phyloP scores from a whole-genome alignment of 192 early-diverging fungal species.

The Mortierella alpina region DNA sequence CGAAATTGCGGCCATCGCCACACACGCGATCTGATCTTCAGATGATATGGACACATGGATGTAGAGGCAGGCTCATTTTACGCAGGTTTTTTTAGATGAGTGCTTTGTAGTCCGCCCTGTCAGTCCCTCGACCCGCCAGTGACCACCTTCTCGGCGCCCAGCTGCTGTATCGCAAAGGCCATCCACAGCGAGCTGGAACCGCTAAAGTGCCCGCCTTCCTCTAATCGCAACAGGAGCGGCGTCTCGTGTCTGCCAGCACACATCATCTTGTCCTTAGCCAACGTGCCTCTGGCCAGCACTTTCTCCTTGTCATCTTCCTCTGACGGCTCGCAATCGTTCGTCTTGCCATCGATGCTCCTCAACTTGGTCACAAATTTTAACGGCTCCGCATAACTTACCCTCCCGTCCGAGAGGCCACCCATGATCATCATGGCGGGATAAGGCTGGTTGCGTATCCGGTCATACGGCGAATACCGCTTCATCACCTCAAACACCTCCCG shows the following conservation, averaged over 20 bases:
- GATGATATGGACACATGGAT: no score
- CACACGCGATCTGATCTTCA: no score
- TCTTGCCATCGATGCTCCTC: conserved; percentile 41
- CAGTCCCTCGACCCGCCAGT: no score
- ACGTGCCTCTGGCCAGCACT: neutral
- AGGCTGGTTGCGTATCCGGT: conserved; percentile 39
- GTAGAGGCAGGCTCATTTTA: no score
- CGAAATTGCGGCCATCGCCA: no score
- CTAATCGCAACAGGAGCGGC: conserved; percentile 36
- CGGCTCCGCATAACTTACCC: conserved; percentile 46
- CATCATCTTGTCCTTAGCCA: conserved; percentile 18
- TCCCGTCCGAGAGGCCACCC: conserved; percentile 30
- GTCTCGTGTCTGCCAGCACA: conserved; percentile 38
- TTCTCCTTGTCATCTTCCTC: conserved; percentile 6
- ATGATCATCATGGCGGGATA: conserved; percentile 51
- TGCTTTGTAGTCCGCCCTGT: no score
- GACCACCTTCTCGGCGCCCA: conserved; percentile 18
- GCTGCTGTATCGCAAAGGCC: conserved; percentile 45
- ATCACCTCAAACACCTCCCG: conserved; percentile 47
- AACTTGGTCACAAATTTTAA: conserved; percentile 50
- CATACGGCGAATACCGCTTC: conserved; percentile 46
- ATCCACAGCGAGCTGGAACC: conserved; percentile 40
- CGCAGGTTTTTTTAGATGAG: no score
- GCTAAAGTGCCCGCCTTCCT: conserved; percentile 45
- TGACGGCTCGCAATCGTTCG: conserved; percentile 33